phyloP scores from a whole-genome alignment of 1,284 basidiomycete genomes.

The Cryptococcus sp. region DNA sequence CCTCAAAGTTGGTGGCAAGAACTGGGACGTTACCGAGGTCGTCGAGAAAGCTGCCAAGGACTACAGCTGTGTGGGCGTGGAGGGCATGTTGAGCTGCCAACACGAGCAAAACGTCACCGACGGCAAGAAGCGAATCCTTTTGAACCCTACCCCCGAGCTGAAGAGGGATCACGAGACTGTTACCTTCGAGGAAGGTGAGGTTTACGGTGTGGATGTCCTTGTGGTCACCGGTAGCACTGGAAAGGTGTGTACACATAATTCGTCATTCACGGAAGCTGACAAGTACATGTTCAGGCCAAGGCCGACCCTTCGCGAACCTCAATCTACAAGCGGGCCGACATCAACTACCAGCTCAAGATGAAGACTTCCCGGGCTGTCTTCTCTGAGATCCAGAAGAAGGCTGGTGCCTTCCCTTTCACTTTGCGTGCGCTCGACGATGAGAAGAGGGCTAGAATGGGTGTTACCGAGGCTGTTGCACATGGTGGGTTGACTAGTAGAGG shows the following conservation, averaged over 20 bases:
- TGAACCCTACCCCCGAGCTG: slow-evolving; percentile 82
- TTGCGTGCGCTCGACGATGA: slow-evolving; percentile 92
- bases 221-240: slow-evolving; percentile 85
- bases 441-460: slow-evolving; percentile 89
- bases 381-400: slow-evolving; percentile 95
- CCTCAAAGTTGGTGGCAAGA: slow-evolving; percentile 87
- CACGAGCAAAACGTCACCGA: slow-evolving; percentile 93
- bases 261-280: slow-evolving; percentile 1
- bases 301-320: slow-evolving; percentile 85
- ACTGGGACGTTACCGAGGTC: slow-evolving; percentile 90
- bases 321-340: slow-evolving; percentile 85
- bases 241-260: slow-evolving; percentile 62
- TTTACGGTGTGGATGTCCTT: slow-evolving; percentile 93
- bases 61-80: slow-evolving; percentile 84
- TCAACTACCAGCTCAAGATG: slow-evolving; percentile 97
- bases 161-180: slow-evolving; percentile 79
- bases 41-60: slow-evolving; percentile 72
- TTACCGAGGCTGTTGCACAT: slow-evolving; percentile 95
- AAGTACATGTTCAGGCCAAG: slow-evolving; percentile 64
- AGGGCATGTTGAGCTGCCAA: slow-evolving; percentile 65
- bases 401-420: slow-evolving; percentile 97
- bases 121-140: slow-evolving; percentile 92
- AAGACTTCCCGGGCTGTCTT: slow-evolving; percentile 94
- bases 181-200: slow-evolving; percentile 89
- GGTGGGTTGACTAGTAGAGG: slow-evolving; percentile 46